Percentiles rank a stretch among this genome's conserved stretches.
Evolutionary conservation across 177 flowering plant genomes (phyloP).

Genomic region (Vitis hybrid): DNA sequence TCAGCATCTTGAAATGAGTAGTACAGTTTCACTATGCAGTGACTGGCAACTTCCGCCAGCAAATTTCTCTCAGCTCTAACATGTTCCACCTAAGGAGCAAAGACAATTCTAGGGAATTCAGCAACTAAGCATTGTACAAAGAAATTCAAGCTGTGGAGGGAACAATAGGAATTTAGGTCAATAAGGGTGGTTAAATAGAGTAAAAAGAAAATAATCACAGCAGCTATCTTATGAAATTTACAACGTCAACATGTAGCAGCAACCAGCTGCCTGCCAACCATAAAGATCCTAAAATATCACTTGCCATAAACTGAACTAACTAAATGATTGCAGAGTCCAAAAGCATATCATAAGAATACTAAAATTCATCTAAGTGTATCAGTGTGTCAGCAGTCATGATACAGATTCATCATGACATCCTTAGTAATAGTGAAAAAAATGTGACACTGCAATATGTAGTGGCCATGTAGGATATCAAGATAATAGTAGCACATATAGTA

Average conservation of each 20-base stretch:
- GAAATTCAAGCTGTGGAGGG: background rate
- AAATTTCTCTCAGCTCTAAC: slow-evolving; percentile 95
- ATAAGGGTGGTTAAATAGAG: background rate
- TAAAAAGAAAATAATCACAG: background rate
- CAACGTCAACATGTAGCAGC: slow-evolving; percentile 7
- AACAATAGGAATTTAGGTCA: background rate
- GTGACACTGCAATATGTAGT: too few species aligned
- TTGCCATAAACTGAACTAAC: too few species aligned
- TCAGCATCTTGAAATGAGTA: slow-evolving; percentile 96
- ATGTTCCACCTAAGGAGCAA: slow-evolving; percentile 75
- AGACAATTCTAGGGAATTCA: background rate
- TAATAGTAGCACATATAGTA: too few species aligned
- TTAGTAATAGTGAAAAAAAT: too few species aligned
- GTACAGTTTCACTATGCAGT: slow-evolving; percentile 88
- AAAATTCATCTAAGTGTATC: too few species aligned
- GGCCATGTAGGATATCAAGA: too few species aligned
- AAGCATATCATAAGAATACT: too few species aligned
- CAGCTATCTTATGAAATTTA: background rate
- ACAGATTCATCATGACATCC: too few species aligned
- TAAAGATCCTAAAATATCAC: background rate
- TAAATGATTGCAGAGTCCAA: too few species aligned
- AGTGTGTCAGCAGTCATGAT: too few species aligned
- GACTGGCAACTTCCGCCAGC: slow-evolving; percentile 96
- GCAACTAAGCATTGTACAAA: background rate
- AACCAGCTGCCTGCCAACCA: background rate